Evolutionary conservation across 2,329 filamentous ascomycete species (phyloP).

Genomic region (Scleromitrula shiraiana): DNA sequence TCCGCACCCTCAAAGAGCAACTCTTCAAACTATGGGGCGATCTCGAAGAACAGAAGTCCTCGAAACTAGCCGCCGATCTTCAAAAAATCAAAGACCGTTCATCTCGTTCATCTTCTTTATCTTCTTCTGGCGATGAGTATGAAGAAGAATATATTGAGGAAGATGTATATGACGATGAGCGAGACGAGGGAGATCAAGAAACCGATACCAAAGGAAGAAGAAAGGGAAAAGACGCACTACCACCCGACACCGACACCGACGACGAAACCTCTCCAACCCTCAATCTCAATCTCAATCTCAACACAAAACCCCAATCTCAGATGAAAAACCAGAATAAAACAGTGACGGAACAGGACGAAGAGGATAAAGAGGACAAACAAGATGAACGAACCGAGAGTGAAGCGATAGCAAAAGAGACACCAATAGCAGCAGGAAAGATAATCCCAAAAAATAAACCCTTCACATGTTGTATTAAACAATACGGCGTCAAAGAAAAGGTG

Average conservation of each 20-base stretch:
- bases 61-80: constrained; percentile 19
- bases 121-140: not conserved
- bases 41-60: constrained; percentile 60
- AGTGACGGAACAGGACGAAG: not conserved
- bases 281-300: too few species aligned
- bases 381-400: not conserved
- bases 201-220: too few species aligned
- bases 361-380: not conserved
- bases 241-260: too few species aligned
- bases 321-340: too few species aligned
- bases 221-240: too few species aligned
- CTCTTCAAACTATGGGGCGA: constrained; percentile 82
- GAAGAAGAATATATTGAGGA: too few species aligned
- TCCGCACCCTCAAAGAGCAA: constrained; percentile 55
- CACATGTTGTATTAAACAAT: constrained; percentile 63
- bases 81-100: constrained; percentile 10
- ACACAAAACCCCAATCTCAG: too few species aligned
- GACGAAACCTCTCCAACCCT: too few species aligned
- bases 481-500: constrained; percentile 52
- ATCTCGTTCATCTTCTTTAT: constrained; percentile 14
- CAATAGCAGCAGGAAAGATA: constrained; percentile 12
- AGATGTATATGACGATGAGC: too few species aligned
- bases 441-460: constrained; percentile 50
- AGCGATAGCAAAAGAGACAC: not conserved
- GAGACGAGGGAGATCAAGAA: too few species aligned